phyloP scores from a whole-genome alignment of 495 filamentous ascomycete species.

The Bathelium albidoporum region DNA sequence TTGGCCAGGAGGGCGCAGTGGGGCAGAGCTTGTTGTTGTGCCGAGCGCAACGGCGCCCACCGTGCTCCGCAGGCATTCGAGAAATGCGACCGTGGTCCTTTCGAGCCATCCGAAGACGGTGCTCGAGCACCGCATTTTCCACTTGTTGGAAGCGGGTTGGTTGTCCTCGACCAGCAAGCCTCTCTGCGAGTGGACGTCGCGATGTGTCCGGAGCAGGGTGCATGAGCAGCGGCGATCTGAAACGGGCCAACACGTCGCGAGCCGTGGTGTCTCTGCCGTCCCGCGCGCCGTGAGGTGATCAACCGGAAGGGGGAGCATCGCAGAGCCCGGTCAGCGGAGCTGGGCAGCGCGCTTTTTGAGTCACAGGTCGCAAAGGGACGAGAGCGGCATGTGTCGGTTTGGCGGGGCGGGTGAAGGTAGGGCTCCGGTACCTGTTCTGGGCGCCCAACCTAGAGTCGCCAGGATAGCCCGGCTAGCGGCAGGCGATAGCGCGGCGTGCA shows the following conservation, averaged over 20 bases:
- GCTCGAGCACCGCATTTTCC: no score
- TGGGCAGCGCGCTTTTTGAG: background rate
- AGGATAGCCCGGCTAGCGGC: background rate
- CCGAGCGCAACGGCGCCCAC: no score
- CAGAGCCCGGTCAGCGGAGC: no score
- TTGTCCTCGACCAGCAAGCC: no score
- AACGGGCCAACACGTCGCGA: background rate
- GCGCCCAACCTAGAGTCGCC: background rate
- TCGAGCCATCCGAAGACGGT: no score
- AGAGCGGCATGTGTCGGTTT: background rate
- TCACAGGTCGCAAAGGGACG: background rate
- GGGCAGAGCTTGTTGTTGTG: no score
- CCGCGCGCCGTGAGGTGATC: background rate
- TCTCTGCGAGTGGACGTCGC: background rate
- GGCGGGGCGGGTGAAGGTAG: background rate
- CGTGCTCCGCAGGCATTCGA: no score
- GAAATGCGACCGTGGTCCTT: background rate
- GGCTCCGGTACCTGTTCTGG: constrained; percentile 3
- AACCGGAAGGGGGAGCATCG: background rate
- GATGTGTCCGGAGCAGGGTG: background rate
- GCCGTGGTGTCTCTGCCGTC: background rate
- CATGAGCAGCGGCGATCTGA: background rate
- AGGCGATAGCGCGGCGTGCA: background rate
- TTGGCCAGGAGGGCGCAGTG: no score
- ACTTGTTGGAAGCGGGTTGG: no score